Base-by-base conservation (phyloP, 257 asterid genomes). In the Solanum sejunctum region DNA sequence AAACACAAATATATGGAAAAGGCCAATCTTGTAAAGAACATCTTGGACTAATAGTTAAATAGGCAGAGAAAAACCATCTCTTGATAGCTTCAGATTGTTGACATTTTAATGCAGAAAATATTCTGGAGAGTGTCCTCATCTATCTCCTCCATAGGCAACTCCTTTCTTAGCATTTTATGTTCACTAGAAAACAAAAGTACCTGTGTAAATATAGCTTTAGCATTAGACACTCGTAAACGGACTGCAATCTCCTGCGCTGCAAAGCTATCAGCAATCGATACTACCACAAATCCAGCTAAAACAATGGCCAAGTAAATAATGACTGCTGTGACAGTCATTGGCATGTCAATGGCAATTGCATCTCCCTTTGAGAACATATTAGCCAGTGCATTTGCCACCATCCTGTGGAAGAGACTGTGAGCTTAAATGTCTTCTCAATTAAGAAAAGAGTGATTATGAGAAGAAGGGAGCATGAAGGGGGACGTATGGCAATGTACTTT, bases 211-310 rank as follows among this genome's bases (percentile, higher is more conserved):
- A 96, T 85, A 13, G 90, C 98, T 88, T 91, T 93, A 39, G 99
- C 94, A 86, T 93, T 88, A 75, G 99, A 93, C 20, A 93, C 88
- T 8, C 95, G 93, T 83, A 96, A 79, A 47, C 98, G 96, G 84
- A 94, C 91, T 39, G 97, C 95, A 75, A 96, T 96, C 89, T 94
- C 99, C 88, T 88, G 90, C 32, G 98, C 92, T 32, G 97, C 99
- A 89, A 96, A 96, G 92, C 99, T 96, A 90, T 96, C 99, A 58
- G 99, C 98, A 43, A 96, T 94, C 45, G 99, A 94, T 49, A 94
- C 98, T 28, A 93, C 98, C 72, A 92, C 92, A 72, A 91, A 80
- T 61, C 99, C 98, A 12, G 95, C 94, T 77, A 94, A 95, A 57
- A 96, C 91, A 75, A 91, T 93, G 41, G 98, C 98, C 92, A 96